Evolutionary conservation across 768 basidiomycete genomes (phyloP).

Genomic region (Gyrodon lividus): DNA sequence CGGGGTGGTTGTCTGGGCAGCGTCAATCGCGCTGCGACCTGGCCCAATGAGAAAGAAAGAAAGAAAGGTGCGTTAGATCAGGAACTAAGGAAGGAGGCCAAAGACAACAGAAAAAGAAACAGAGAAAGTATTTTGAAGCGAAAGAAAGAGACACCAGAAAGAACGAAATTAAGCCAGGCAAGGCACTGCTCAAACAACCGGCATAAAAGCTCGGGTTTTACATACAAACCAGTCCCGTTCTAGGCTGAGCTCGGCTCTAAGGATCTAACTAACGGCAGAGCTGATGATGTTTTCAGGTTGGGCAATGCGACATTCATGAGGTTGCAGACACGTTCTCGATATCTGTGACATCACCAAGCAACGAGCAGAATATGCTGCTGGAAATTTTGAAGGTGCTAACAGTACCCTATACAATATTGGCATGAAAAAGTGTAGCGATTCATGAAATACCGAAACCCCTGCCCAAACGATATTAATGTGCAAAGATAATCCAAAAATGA

Average conservation of each 20-base stretch:
- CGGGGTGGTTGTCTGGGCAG: not conserved
- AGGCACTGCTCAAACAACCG: not conserved
- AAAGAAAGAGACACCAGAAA: constrained; percentile 7
- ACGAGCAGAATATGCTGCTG: not conserved
- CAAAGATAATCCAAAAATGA: not conserved
- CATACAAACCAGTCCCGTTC: too few species aligned
- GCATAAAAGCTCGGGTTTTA: too few species aligned
- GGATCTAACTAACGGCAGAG: too few species aligned
- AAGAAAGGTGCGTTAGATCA: not conserved
- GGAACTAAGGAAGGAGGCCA: not conserved
- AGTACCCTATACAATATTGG: not conserved
- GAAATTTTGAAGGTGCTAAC: not conserved
- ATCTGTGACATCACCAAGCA: too few species aligned
- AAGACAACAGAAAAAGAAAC: not conserved
- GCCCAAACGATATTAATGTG: not conserved
- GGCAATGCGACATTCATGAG: too few species aligned
- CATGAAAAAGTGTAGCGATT: not conserved
- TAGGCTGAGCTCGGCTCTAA: too few species aligned
- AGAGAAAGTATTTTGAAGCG: not conserved
- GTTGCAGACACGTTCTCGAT: too few species aligned
- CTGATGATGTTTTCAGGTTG: too few species aligned
- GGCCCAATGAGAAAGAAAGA: not conserved
- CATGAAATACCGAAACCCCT: not conserved
- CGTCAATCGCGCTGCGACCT: not conserved
- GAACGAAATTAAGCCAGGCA: not conserved